Base-by-base conservation (phyloP, 2,329 filamentous ascomycete genomes). In the Diaporthe vexans region DNA sequence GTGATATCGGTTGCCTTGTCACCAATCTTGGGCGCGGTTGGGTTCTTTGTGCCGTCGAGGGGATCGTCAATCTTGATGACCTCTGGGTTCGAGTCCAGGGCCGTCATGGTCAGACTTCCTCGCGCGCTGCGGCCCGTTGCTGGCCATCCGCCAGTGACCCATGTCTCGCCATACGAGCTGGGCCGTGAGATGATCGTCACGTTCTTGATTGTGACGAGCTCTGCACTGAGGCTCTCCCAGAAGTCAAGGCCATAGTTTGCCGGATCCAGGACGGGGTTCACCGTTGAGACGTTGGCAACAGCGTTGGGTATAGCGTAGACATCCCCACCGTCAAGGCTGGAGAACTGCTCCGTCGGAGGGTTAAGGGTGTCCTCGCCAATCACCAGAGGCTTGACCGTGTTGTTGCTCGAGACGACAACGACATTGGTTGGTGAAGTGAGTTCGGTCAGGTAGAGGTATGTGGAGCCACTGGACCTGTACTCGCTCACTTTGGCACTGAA, bases 181-280 rank as follows among this genome's bases (percentile, higher is more conserved):
- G 92, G 90, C 72, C 89, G 89, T 68, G 87, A 86, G 59, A 94
- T 82, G 57, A 89, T 90, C 17, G 84, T 86, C 1, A 91, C 88
- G 59, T 83, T 86, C 77, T 86, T 86, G 61, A 94, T 83, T 0
- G 90, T 93, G 19, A 94, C 92, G 10, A 94, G 85, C 81, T 94
- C 91, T 37, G 92, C 93, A 71, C 85, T 86, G 74, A 94, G 82
- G 76, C 89, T 91, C 86, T 94, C 91, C 93, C 92, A 94, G 79
- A 94, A 94, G 81, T 94, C 93, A 40, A 94, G 84, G 3, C 92
- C 93, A 78, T 91, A 94, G 56, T 84, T 82, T 29, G 84, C 83
- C 2, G 92, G 92, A 75, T 92, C 81, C 52, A 94, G 86, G 19
- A 84, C 83, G 0, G 92, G 92, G 80, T 94, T 94, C 46, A 80